Evolutionary conservation across 2,329 filamentous ascomycete species (phyloP).

Genomic region (Didymella keratinophila): DNA sequence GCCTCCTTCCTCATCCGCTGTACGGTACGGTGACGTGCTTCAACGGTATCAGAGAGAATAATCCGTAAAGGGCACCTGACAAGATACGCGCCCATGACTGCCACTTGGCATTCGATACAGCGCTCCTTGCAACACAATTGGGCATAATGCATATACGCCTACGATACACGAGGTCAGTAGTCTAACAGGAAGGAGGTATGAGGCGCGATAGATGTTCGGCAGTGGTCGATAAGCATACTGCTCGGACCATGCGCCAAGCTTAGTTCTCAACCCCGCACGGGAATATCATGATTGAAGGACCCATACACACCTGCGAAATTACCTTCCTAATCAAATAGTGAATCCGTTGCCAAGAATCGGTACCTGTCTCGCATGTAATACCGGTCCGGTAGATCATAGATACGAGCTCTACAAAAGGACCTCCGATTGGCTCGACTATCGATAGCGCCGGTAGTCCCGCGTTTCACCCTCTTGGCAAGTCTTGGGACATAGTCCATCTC

Average conservation of each 20-base stretch:
- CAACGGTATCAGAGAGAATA: conserved; percentile 22
- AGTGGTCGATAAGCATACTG: conserved; percentile 19
- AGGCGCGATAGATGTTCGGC: conserved; percentile 19
- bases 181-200: conserved; percentile 34
- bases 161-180: conserved; percentile 16
- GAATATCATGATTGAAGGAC: conserved; percentile 21
- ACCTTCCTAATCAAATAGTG: conserved; percentile 31
- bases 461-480: not conserved
- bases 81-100: conserved; percentile 19
- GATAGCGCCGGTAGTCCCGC: not conserved
- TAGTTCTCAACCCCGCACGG: conserved; percentile 19
- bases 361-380: conserved; percentile 21
- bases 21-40: conserved; percentile 13
- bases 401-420: conserved; percentile 10
- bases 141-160: conserved; percentile 18
- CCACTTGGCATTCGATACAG: conserved; percentile 22
- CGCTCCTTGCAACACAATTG: conserved; percentile 16
- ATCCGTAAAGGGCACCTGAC: conserved; percentile 28
- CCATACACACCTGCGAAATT: conserved; percentile 29
- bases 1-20: conserved; percentile 32
- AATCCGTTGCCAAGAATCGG: conserved; percentile 25
- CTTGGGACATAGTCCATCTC: not conserved
- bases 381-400: conserved; percentile 15
- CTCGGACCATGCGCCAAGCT: conserved; percentile 19
- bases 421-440: conserved; percentile 16